Evolutionary conservation across 1,284 basidiomycete species (phyloP).

Genomic region (Anthracocystis panici-leucophaei): DNA sequence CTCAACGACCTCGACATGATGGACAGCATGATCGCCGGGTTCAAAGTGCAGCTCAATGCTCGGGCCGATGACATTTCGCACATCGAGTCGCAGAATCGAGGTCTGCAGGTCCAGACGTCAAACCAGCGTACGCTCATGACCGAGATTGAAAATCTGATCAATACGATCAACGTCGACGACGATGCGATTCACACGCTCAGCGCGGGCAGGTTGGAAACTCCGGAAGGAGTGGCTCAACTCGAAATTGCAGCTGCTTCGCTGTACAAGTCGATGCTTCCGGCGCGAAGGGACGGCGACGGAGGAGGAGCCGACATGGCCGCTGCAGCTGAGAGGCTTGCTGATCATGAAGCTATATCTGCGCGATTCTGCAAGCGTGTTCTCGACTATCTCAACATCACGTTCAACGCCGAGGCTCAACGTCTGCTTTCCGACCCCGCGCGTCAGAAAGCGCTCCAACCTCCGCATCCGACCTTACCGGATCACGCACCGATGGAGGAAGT

Average conservation of each 20-base stretch:
- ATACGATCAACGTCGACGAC: constrained; percentile 91
- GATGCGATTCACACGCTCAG: constrained; percentile 81
- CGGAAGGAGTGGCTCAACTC: constrained; percentile 77
- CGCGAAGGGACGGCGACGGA: constrained; percentile 81
- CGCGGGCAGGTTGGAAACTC: constrained; percentile 85
- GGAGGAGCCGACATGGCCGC: constrained; percentile 78
- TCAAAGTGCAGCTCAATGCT: constrained; percentile 65
- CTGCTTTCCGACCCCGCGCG: constrained; percentile 51
- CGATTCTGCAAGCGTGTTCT: constrained; percentile 92
- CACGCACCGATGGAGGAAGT: constrained; percentile 77
- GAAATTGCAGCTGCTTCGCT: constrained; percentile 86
- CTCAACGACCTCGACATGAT: constrained; percentile 86
- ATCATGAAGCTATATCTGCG: constrained; percentile 85
- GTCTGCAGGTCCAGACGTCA: constrained; percentile 95
- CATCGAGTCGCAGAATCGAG: constrained; percentile 96
- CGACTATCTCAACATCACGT: constrained; percentile 89
- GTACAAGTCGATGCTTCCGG: constrained; percentile 94
- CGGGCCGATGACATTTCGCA: constrained; percentile 83
- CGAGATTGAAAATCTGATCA: constrained; percentile 73
- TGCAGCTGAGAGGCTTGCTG: constrained; percentile 82
- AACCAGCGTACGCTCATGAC: constrained; percentile 80
- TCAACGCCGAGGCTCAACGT: constrained; percentile 72
- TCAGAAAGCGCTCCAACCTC: constrained; percentile 44
- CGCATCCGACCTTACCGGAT: constrained; percentile 55
- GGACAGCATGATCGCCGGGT: constrained; percentile 68